Evolutionary conservation across 2,329 filamentous ascomycete species (phyloP).

Genomic region (Trichoderma polysporum): DNA sequence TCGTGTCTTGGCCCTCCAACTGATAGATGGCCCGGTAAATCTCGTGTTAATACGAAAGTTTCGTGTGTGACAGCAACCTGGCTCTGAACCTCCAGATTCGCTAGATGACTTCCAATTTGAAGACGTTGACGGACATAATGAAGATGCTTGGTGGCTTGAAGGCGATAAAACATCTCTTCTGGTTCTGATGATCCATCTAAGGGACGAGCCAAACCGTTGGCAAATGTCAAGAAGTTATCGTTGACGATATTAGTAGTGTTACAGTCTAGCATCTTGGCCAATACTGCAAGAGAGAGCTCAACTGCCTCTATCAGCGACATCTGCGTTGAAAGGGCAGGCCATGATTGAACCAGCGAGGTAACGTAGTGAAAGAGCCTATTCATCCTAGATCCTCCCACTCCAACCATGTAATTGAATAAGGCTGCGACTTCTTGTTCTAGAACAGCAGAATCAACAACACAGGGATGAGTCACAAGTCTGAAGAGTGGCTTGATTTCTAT

Average conservation of each 20-base stretch:
- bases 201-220: constrained; percentile 27
- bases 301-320: constrained; percentile 26
- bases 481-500: constrained; percentile 36
- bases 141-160: constrained; percentile 34
- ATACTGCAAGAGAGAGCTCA: constrained; percentile 33
- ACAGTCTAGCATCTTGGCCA: constrained; percentile 38
- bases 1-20: constrained; percentile 43
- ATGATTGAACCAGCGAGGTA: constrained; percentile 24
- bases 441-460: constrained; percentile 38
- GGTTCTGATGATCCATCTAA: constrained; percentile 20
- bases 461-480: constrained; percentile 35
- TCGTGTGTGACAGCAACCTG: constrained; percentile 24
- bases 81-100: constrained; percentile 21
- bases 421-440: constrained; percentile 39
- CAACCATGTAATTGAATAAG: constrained; percentile 38
- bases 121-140: constrained; percentile 35
- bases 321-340: constrained; percentile 20
- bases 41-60: constrained; percentile 33
- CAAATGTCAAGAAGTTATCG: constrained; percentile 20
- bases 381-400: constrained; percentile 36
- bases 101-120: constrained; percentile 30
- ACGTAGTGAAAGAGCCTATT: constrained; percentile 35
- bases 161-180: constrained; percentile 28
- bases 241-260: constrained; percentile 38
- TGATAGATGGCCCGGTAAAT: constrained; percentile 38